Evolutionary conservation across 352 stramenopile genomes (phyloP), one percentile per base, ranked within the genome.

Genomic region (Pythium pectinolyticum): DNA sequence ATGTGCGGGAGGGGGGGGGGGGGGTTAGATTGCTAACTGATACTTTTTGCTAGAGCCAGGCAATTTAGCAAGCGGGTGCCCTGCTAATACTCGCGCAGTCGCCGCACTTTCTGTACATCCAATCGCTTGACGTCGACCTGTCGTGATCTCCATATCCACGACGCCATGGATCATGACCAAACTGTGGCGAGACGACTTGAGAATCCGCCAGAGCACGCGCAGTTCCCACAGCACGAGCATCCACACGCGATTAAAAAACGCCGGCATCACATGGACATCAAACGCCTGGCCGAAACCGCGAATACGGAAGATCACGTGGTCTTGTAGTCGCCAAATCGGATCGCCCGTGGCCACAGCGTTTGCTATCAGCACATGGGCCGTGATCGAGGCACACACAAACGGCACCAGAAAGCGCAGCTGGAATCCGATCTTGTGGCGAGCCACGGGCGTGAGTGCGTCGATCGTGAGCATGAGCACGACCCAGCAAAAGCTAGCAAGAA

Each of bases 141-240:
- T 22, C 3, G 31, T 41, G 22, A 58, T 17, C 20, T 63, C 60
- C 27, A 67, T 25, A 25, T 70, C 57, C 12, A 71, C 63, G 34
- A 55, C 63, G 37, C 63, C 67, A 25, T 74, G 67, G 20, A 69
- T 58, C 14, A 74, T 52, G 19, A 71, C 32, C 12, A 71, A 45
- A 28, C 60, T 54, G 27, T 63, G 50, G 3, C 28, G 8, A 20
- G 24, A 22, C 5, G 52, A 49, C 19, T 56, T 51, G 0, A 70
- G 19, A 5, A 65, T 46, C 15, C 67, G 53, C 63, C 67, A 74
- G 0, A 70, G 24, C 19, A 56, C 49, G 8, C 67, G 67, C 17
- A 50, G 31, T n/a, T 65, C 56, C 67, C 67, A 71, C 22, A 71
- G 39, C 53, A 68, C 9, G 40, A 74, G 45, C 55, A 60, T 74